These are phyloP conservation scores for Calonectria pteridis DNA, from an alignment of 2,329 filamentous ascomycete genomes.

Conservation along the genomic window DNA sequence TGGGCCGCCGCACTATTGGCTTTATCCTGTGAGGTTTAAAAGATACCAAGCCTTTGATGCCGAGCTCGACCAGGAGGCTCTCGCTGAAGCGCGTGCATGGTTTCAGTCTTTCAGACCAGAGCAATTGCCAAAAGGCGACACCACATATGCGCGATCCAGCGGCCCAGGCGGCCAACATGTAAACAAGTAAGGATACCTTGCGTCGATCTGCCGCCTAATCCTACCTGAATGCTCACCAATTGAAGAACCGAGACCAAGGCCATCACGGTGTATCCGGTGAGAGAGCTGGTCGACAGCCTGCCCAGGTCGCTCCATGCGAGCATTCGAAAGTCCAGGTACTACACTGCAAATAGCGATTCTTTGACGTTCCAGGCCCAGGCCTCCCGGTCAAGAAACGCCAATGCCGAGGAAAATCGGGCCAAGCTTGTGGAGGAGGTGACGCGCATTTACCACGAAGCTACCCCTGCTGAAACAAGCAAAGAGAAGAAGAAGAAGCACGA, in stretches of 20 bases:
- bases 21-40: constrained; percentile 42
- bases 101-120: constrained; percentile 57
- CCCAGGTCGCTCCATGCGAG: constrained; percentile 61
- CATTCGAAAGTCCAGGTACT: constrained; percentile 68
- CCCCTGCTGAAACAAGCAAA: constrained; percentile 60
- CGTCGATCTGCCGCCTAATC: constrained; percentile 53
- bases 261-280: constrained; percentile 64
- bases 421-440: constrained; percentile 63
- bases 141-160: constrained; percentile 69
- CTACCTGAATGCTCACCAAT: constrained; percentile 53
- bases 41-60: constrained; percentile 64
- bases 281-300: constrained; percentile 59
- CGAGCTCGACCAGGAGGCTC: constrained; percentile 61
- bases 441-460: constrained; percentile 59
- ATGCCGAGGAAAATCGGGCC: constrained; percentile 64
- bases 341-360: constrained; percentile 63
- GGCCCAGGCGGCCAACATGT: constrained; percentile 73
- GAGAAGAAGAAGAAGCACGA: constrained; percentile 64
- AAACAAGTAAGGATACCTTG: constrained; percentile 63
- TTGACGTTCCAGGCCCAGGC: constrained; percentile 69
- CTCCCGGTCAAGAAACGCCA: constrained; percentile 64
- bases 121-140: constrained; percentile 64
- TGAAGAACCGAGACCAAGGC: constrained; percentile 72
- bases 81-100: constrained; percentile 67
- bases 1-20: background rate